phyloP scores from a whole-genome alignment of 768 basidiomycete genomes.

The Suillus luteus region DNA sequence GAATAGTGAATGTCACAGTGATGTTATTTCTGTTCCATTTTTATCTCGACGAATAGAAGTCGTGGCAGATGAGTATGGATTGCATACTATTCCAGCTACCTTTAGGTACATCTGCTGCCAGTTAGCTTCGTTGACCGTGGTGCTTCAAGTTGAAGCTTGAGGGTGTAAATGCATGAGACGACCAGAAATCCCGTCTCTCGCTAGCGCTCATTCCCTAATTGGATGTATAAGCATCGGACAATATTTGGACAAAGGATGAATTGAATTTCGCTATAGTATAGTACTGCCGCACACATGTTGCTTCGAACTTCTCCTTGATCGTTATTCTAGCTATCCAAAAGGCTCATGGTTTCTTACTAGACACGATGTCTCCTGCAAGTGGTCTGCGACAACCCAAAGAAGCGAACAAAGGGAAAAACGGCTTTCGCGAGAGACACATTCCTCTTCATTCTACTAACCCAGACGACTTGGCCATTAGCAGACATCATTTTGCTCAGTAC shows the following conservation, averaged over 20 bases:
- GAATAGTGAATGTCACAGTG: no score
- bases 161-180: no score
- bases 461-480: slow-evolving; percentile 30
- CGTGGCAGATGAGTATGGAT: no score
- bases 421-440: slow-evolving; percentile 23
- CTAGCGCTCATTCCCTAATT: no score
- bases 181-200: no score
- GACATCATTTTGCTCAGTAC: slow-evolving; percentile 40
- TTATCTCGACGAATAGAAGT: no score
- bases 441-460: slow-evolving; percentile 20
- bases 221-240: no score
- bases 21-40: no score
- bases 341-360: not conserved
- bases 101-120: no score
- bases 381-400: slow-evolving; percentile 19
- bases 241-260: not conserved
- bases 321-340: not conserved
- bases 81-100: no score
- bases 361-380: slow-evolving; percentile 10
- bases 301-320: not conserved
- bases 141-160: no score
- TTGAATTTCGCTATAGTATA: not conserved
- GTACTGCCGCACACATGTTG: not conserved
- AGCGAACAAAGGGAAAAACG: slow-evolving; percentile 20
- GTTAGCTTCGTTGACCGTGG: no score